A percentile compares a stretch with the other conserved stretches of the same genome.
These are phyloP conservation scores for Aspergillus fructus DNA, from an alignment of 2,329 filamentous ascomycete species.

Conservation along the genomic window DNA sequence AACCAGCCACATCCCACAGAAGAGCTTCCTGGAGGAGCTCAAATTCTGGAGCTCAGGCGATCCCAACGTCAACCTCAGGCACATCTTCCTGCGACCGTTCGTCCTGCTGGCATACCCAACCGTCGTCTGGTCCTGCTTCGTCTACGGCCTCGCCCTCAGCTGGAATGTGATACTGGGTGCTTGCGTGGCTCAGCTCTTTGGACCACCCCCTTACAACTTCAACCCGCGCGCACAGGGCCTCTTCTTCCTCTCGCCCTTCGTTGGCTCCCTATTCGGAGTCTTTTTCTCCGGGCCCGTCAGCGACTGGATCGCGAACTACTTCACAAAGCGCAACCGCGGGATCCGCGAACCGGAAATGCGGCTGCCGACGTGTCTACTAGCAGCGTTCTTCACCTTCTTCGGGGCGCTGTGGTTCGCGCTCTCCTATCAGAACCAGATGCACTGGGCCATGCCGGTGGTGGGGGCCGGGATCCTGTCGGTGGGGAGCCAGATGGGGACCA, in stretches of 20 bases:
- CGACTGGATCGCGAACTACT: background rate
- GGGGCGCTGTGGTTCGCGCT: slow-evolving; percentile 3
- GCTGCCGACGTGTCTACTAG: slow-evolving; percentile 18
- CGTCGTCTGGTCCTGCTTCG: slow-evolving; percentile 4
- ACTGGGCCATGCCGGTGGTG: slow-evolving; percentile 1
- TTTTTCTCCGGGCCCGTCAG: background rate
- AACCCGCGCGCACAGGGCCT: background rate
- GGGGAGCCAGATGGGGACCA: slow-evolving; percentile 4
- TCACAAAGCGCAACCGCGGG: slow-evolving; percentile 38
- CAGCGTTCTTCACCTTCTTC: slow-evolving; percentile 26
- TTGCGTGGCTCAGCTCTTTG: slow-evolving; percentile 1
- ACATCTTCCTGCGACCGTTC: slow-evolving; percentile 3
- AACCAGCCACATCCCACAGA: background rate
- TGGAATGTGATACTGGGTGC: slow-evolving; percentile 5
- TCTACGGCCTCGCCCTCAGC: slow-evolving; percentile 4
- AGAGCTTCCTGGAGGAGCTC: background rate
- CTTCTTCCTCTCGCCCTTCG: background rate
- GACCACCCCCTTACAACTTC: background rate
- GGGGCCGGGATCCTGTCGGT: slow-evolving; percentile 1
- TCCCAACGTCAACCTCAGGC: background rate
- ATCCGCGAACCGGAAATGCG: slow-evolving; percentile 46
- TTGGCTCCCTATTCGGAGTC: background rate
- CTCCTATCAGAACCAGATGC: background rate
- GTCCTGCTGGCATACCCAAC: slow-evolving; percentile 2
- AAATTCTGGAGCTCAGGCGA: background rate